Conservation (phyloP, 2,329 filamentous ascomycete genomes). For the Penicillium sp. region DNA sequence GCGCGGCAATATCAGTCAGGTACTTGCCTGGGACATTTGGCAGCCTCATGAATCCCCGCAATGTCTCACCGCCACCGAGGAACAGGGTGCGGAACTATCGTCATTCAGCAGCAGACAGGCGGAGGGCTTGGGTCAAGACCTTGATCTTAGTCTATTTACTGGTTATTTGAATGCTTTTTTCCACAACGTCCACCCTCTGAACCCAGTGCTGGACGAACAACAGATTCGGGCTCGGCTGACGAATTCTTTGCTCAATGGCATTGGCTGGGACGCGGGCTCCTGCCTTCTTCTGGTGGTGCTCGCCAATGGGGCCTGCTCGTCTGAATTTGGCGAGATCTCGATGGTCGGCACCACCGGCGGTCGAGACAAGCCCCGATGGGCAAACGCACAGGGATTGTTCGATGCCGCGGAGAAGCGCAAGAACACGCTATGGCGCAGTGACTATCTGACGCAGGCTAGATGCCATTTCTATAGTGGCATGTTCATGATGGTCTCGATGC, state of each 20-base stretch:
- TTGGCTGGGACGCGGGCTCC: not conserved
- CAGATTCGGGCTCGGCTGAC: not conserved
- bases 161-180: not conserved
- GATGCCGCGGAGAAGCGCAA: slow-evolving; percentile 3
- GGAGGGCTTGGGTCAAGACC: not conserved
- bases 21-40: not conserved
- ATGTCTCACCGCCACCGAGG: not conserved
- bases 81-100: not conserved
- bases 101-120: not conserved
- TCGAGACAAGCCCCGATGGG: not conserved
- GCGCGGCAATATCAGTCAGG: slow-evolving; percentile 2
- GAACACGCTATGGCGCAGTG: not conserved
- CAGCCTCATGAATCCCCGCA: not conserved
- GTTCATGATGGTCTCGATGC: slow-evolving; percentile 3
- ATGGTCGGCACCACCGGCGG: not conserved
- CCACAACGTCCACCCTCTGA: not conserved
- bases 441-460: slow-evolving; percentile 1
- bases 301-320: slow-evolving; percentile 1
- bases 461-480: not conserved
- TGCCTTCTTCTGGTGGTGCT: not conserved
- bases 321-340: not conserved
- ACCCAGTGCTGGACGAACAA: not conserved
- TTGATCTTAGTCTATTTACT: not conserved
- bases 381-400: not conserved
- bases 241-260: not conserved